Percentiles rank a stretch among this genome's conserved stretches.
Evolutionary conservation across 352 stramenopile genomes (phyloP).

Genomic region (Pythium apleroticum): DNA sequence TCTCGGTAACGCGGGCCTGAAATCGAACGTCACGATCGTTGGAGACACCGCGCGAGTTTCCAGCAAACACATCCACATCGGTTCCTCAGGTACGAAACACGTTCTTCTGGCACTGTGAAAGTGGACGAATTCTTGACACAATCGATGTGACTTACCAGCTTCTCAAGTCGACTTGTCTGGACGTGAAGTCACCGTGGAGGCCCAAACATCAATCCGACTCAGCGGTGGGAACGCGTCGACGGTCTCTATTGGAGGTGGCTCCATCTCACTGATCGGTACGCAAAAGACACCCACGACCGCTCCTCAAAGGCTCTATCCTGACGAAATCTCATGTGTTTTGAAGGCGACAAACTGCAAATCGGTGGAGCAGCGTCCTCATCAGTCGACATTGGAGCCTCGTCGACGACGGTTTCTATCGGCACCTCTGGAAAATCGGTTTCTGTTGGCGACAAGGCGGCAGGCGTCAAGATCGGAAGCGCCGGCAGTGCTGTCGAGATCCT

Average conservation of each 20-base stretch:
- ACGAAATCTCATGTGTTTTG: not conserved
- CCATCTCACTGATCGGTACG: not conserved
- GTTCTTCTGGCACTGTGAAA: not conserved
- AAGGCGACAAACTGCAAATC: slow-evolving; percentile 3
- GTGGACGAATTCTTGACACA: not conserved
- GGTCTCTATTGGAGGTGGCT: too few relatives aligned
- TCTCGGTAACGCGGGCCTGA: slow-evolving; percentile 16
- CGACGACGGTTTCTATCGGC: not conserved
- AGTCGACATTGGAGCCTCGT: slow-evolving; percentile 7
- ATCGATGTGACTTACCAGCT: not conserved
- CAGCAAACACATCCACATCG: slow-evolving; percentile 10
- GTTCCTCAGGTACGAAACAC: slow-evolving; percentile 6
- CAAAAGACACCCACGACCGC: not conserved
- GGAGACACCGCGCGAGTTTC: slow-evolving; percentile 6
- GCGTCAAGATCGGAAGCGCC: slow-evolving; percentile 16
- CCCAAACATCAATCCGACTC: not conserved
- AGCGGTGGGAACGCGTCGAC: not conserved
- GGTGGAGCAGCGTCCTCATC: slow-evolving; percentile 12
- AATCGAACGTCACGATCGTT: slow-evolving; percentile 17
- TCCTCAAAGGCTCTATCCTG: not conserved
- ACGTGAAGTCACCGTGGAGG: not conserved
- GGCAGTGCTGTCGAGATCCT: slow-evolving; percentile 12
- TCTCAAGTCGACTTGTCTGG: not conserved
- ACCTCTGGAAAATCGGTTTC: not conserved
- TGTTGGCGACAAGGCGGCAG: slow-evolving; percentile 14